Percentiles rank a stretch among this genome's conserved stretches.
Evolutionary conservation across 768 basidiomycete genomes (phyloP).

Genomic region (Suillus variegatus): DNA sequence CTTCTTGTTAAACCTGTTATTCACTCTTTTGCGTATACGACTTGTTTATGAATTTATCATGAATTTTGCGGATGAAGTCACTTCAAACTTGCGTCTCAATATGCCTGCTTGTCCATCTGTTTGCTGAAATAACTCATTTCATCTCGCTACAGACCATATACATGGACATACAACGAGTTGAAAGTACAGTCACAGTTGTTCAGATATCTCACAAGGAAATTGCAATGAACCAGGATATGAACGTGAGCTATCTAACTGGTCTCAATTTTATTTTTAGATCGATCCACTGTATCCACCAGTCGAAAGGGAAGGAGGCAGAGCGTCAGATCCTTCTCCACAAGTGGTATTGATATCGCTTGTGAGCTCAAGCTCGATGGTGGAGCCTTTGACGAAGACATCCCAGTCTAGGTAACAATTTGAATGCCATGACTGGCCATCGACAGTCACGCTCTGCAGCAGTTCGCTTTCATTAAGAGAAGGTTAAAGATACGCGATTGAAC

Average conservation of each 20-base stretch:
- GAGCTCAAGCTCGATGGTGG: constrained; percentile 55
- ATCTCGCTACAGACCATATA: not conserved
- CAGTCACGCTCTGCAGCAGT: constrained; percentile 48
- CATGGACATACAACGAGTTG: not conserved
- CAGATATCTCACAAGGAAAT: not conserved
- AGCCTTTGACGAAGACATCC: constrained; percentile 58
- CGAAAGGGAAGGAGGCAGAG: constrained; percentile 62
- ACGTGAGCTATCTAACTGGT: not conserved
- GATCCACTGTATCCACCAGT: constrained; percentile 50
- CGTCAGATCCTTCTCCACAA: constrained; percentile 47
- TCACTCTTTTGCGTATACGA: constrained; percentile 1
- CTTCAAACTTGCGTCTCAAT: not conserved
- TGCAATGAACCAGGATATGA: not conserved
- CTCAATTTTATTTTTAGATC: not conserved
- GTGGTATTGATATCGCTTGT: constrained; percentile 52
- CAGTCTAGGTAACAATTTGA: constrained; percentile 68
- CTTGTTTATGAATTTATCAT: constrained; percentile 1
- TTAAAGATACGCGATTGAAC: not conserved
- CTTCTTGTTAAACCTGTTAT: not conserved
- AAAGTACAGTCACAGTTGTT: not conserved
- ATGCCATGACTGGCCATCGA: constrained; percentile 58
- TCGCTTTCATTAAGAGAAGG: not conserved
- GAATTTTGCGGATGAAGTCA: not conserved
- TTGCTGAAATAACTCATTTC: not conserved
- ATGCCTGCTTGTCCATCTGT: not conserved